Percentiles rank a stretch among this genome's conserved stretches.
phyloP scores from a whole-genome alignment of 164 flowering plant genomes.

The Vitis riparia region DNA sequence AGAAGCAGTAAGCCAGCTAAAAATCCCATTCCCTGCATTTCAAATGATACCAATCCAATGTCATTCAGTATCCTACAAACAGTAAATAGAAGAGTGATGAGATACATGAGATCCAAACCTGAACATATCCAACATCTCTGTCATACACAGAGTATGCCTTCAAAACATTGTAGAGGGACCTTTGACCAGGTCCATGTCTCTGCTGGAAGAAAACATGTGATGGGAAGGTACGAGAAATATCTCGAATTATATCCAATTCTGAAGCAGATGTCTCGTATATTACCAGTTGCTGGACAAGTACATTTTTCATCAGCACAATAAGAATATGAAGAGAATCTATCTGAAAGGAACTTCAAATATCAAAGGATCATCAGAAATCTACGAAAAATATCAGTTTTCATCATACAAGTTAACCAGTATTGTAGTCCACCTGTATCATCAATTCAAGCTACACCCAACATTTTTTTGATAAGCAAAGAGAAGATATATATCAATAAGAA shows the following conservation, averaged over 20 bases:
- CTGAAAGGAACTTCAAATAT: not conserved
- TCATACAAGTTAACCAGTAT: not conserved
- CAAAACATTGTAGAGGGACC: slow-evolving; percentile 96
- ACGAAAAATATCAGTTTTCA: not conserved
- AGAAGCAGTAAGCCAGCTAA: slow-evolving; percentile 94
- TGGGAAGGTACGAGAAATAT: slow-evolving; percentile 97
- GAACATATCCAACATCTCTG: slow-evolving; percentile 98
- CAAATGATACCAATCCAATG: slow-evolving; percentile 6
- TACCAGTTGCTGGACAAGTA: slow-evolving; percentile 81
- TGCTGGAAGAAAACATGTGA: slow-evolving; percentile 98
- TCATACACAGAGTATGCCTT: slow-evolving; percentile 98
- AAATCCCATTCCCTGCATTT: slow-evolving; percentile 96
- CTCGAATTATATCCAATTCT: slow-evolving; percentile 94
- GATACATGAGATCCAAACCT: slow-evolving; percentile 48
- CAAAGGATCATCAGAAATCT: not conserved
- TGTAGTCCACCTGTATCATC: not conserved
- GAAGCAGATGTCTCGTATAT: slow-evolving; percentile 95
- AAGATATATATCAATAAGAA: no score
- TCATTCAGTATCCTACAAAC: not conserved
- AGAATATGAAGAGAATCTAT: not conserved
- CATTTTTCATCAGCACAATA: slow-evolving; percentile 6
- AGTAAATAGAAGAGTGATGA: not conserved
- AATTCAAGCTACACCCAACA: not conserved
- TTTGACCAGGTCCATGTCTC: slow-evolving; percentile 99
- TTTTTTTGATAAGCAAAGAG: no score